A percentile compares a stretch with the other conserved stretches of the same genome.
Evolutionary conservation across 768 basidiomycete species (phyloP).

Genomic region (Termitomyces sp.): DNA sequence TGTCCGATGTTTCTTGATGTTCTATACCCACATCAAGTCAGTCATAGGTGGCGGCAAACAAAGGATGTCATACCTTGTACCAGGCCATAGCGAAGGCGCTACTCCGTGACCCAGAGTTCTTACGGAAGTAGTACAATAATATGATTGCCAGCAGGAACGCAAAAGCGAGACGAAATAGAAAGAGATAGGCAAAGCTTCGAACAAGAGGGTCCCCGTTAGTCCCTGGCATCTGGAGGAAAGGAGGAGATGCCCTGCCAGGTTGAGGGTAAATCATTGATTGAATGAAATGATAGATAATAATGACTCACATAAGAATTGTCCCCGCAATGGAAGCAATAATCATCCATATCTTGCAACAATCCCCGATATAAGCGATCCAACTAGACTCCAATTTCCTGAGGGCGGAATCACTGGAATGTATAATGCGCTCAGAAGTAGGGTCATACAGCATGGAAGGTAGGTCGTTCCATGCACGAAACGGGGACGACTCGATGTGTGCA

Average conservation of each 20-base stretch:
- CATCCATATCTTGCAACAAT: not conserved
- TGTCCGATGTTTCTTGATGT: not conserved
- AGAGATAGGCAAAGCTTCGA: not conserved
- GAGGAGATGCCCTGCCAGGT: not conserved
- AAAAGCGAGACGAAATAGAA: not conserved
- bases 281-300: not conserved
- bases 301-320: not conserved
- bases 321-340: not conserved
- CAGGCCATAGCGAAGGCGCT: not conserved
- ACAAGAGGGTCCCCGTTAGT: not conserved
- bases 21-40: not conserved
- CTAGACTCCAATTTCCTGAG: not conserved
- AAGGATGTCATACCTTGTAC: not conserved
- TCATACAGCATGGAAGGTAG: not conserved
- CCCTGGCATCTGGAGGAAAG: not conserved
- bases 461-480: not conserved
- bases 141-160: not conserved
- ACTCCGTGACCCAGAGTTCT: not conserved
- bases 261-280: not conserved
- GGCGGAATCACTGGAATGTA: not conserved
- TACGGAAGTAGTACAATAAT: not conserved
- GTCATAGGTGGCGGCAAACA: too few species aligned
- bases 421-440: not conserved
- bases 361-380: not conserved
- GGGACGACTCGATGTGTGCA: not conserved